phyloP scores from a whole-genome alignment of 179 eudicot genomes.

The Beta corolliflora region DNA sequence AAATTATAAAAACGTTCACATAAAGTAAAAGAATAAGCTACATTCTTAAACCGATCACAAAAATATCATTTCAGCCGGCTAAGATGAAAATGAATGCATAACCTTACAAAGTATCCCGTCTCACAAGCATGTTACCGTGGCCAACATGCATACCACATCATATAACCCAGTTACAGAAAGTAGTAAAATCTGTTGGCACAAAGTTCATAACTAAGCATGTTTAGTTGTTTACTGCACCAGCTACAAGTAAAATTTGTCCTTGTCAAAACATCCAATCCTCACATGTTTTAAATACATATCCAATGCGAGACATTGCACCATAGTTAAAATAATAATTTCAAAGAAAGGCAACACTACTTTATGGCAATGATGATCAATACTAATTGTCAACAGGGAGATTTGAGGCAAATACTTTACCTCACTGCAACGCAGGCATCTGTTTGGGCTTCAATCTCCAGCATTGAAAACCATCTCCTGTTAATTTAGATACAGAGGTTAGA shows the following conservation, averaged over 20 bases:
- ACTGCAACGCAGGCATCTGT: too few species aligned
- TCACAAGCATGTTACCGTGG: neutral
- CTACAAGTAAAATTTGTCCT: neutral
- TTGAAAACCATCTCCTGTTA: too few species aligned
- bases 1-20: neutral
- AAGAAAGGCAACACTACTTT: too few species aligned
- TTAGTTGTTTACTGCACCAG: neutral
- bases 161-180: neutral
- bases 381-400: too few species aligned
- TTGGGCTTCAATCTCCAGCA: too few species aligned
- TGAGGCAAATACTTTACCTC: too few species aligned
- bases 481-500: neutral
- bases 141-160: neutral
- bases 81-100: neutral
- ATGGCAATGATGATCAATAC: too few species aligned
- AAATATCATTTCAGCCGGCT: neutral
- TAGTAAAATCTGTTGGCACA: neutral
- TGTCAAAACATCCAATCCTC: neutral
- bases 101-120: neutral
- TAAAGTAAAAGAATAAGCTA: neutral
- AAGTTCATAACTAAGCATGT: too few species aligned
- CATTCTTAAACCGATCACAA: neutral
- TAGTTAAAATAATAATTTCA: too few species aligned
- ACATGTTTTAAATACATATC: too few species aligned
- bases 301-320: too few species aligned